Base-by-base conservation (phyloP, 495 filamentous ascomycete species). In the Lasiosphaeriaceae sp. region DNA sequence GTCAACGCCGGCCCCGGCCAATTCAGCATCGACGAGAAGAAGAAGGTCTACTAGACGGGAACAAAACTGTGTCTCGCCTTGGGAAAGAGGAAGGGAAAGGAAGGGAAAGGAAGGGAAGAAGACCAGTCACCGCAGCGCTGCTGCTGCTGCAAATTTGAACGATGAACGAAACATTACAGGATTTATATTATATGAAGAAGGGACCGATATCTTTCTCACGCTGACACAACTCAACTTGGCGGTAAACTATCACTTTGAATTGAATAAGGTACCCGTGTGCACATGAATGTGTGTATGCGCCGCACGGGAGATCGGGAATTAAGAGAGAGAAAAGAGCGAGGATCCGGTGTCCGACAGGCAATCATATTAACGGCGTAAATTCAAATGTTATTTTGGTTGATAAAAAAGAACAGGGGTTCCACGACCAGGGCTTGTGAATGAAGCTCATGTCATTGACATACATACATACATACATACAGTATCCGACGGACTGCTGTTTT, bases 21-120 rank as follows among this genome's bases (percentile, higher is more conserved):
- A 74, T 87, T 97, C 77, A 95, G 89, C 71, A 90, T 98, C 74
- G 94, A 98, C 72, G 95, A 97, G 83, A 98, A 98, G 87, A 98
- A 98, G 87, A 98, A 98, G 83, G 94, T 98, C 59, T 98, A 98
- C 76, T 98, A 88, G 51, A 17, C 39, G 39, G 39, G 26, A 31
- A 31, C 3, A 9, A 31, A 31, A 31, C 39, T 43, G n/a, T 41
- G 14, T 23, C 9, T 16, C 17, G 11, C 16, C n/a, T 35, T 19
- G 6, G 31, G 39, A 48, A 26, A 16, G 7, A 35, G 46, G 49
- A 19, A 39, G 24, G 44, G 9, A 21, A 0, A 17, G 35, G 19
- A 52, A n/a, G n/a, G n/a, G n/a, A n/a, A n/a, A 19, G 23, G 41
- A 22, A 34, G 43, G n/a, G 43, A 14, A 17, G 43, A 9, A 0